phyloP scores from a whole-genome alignment of 202 grass and related monocot genomes.

The Hordeum pubiflorum region DNA sequence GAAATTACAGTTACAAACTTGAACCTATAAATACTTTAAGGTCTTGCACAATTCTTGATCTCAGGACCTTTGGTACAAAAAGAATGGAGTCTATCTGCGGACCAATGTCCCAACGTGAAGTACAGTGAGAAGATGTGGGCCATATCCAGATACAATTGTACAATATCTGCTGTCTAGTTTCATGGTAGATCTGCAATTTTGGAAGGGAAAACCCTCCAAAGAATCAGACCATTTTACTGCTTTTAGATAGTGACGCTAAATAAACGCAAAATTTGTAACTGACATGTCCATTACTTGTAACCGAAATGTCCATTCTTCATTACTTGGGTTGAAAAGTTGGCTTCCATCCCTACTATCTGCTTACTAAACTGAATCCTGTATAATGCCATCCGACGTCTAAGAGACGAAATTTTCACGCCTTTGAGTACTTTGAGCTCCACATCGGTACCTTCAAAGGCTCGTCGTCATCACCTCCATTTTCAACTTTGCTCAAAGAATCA shows the following conservation, averaged over 20 bases:
- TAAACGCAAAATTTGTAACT: slow-evolving; percentile 42
- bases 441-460: slow-evolving; percentile 56
- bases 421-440: slow-evolving; percentile 56
- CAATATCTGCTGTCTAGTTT: slow-evolving; percentile 37
- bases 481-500: slow-evolving; percentile 51
- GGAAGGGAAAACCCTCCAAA: slow-evolving; percentile 15
- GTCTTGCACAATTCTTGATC: slow-evolving; percentile 13
- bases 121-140: slow-evolving; percentile 38
- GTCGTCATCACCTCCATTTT: slow-evolving; percentile 36
- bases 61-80: slow-evolving; percentile 34
- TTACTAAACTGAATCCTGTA: slow-evolving; percentile 55
- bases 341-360: slow-evolving; percentile 55
- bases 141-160: slow-evolving; percentile 41
- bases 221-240: slow-evolving; percentile 33
- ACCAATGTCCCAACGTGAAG: slow-evolving; percentile 25
- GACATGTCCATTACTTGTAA: slow-evolving; percentile 36
- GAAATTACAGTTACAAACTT: neutral
- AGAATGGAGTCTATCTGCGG: slow-evolving; percentile 46
- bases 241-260: slow-evolving; percentile 21
- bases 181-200: slow-evolving; percentile 17
- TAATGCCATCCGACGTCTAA: slow-evolving; percentile 19
- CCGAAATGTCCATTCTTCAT: slow-evolving; percentile 35
- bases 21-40: slow-evolving; percentile 19
- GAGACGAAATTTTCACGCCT: slow-evolving; percentile 32
- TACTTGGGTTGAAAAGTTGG: slow-evolving; percentile 36